Conservation (phyloP, 2,329 filamentous ascomycete genomes). For the Apiospora hydei region DNA sequence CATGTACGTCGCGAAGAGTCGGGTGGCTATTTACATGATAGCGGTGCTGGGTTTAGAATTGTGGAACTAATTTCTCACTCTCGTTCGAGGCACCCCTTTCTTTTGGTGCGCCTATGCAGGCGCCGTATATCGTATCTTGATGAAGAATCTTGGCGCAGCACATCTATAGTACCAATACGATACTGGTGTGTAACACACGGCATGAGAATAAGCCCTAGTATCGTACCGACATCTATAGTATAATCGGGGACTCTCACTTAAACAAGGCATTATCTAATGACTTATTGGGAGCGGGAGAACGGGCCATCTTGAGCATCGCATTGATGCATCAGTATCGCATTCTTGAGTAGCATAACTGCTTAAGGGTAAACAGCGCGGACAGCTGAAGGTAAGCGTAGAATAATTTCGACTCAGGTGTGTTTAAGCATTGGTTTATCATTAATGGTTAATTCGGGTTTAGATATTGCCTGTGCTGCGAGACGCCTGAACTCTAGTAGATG, state of each 20-base stretch:
- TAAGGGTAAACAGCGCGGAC: not conserved
- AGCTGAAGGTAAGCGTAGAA: not conserved
- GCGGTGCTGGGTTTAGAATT: constrained; percentile 25
- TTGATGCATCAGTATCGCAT: not conserved
- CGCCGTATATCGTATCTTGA: constrained; percentile 6
- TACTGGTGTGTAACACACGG: not conserved
- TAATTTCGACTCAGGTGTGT: not conserved
- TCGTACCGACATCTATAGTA: not conserved
- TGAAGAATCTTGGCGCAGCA: constrained; percentile 8
- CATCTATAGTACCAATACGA: not conserved
- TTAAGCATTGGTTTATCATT: not conserved
- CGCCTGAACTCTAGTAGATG: constrained; percentile 17
- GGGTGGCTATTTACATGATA: not conserved
- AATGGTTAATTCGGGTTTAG: not conserved
- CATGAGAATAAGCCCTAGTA: constrained; percentile 2
- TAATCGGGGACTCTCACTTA: constrained; percentile 3
- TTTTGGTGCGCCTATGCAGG: not conserved
- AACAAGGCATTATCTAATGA: not conserved
- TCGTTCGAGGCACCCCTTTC: not conserved
- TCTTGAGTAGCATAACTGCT: not conserved
- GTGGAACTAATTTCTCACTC: constrained; percentile 20
- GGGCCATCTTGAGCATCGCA: not conserved
- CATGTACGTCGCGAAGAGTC: not conserved
- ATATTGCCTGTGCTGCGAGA: not conserved
- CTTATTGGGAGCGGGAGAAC: not conserved